phyloP scores from a whole-genome alignment of 139 green algal species.

The Desmodesmus armatus region DNA sequence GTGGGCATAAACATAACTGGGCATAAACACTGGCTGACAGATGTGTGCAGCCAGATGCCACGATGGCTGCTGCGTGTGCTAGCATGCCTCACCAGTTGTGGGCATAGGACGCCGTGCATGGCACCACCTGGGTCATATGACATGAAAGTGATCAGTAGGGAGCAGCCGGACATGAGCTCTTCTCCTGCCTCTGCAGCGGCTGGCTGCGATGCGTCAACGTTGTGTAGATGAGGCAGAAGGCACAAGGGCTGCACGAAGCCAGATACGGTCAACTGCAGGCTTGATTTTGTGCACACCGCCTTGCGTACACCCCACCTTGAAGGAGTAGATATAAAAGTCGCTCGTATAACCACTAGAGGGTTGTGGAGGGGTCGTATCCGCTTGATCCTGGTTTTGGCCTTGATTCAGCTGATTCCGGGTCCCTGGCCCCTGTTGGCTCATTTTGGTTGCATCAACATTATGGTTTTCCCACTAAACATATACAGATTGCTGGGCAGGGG shows the following conservation, averaged over 20 bases:
- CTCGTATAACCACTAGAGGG: too few relatives aligned
- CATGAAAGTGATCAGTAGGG: not conserved
- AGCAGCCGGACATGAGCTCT: not conserved
- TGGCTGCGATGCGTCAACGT: too few relatives aligned
- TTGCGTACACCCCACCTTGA: not conserved
- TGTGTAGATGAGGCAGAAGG: not conserved
- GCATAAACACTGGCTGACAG: not conserved
- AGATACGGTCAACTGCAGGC: not conserved
- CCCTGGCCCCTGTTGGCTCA: too few relatives aligned
- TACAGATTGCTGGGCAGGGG: too few relatives aligned
- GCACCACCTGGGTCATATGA: not conserved
- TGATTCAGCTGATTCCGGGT: too few relatives aligned
- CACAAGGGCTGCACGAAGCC: not conserved
- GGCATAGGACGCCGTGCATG: constrained; percentile 11
- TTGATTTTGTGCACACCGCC: not conserved
- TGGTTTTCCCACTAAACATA: too few relatives aligned
- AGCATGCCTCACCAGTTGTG: constrained; percentile 28
- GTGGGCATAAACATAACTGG: not conserved
- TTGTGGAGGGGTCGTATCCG: too few relatives aligned
- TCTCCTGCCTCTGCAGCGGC: not conserved
- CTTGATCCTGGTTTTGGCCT: too few relatives aligned
- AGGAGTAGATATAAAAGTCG: not conserved
- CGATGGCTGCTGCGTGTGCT: not conserved
- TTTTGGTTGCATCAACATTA: too few relatives aligned
- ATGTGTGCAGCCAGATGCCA: not conserved